Base-by-base conservation (phyloP, 1,139 yeast species). In the Casaregolazyma lundiana region DNA sequence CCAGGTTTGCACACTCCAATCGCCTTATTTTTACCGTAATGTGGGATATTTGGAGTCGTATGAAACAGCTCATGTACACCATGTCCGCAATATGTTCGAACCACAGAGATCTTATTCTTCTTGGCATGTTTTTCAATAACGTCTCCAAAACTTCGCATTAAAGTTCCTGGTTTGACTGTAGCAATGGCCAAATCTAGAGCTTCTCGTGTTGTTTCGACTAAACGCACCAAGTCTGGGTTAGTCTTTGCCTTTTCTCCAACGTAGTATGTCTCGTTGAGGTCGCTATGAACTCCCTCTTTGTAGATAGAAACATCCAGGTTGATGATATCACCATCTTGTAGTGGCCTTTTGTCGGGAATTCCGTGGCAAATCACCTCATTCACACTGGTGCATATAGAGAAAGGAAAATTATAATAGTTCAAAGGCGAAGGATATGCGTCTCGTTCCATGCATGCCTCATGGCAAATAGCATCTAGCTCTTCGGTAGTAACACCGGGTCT, bases 361-460 rank as follows among this genome's bases (percentile, higher is more conserved):
- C 99, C 99, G 66, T 92, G 99, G 65, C 99, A 92, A 52, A 92
- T 86, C 50, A 89, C 82, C 70, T 92, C 98, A 66, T 94, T 90
- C 37, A 94, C 81, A 5, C 97, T 88, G 1, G 97, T 88, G 69
- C 98, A 94, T 40, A 88, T 77, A 26, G 95, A 82, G 65, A 89
- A 90, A 35, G 98, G 97, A 70, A 81, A 94, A 66, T 88, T 86
- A 71, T 84, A 92, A 69, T 94, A 94, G 70, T 94, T 94, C 53
- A 92, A 73, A 3, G 99, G 96, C 13, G 96, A 87, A 20, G 99
- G 99, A 64, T 94, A 94, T 4, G 92, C 89, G 57, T 84, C 81
- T 66, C 97, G 77, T 66, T 87, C 88, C 62, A 90, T 72, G 55
- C 96, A 85, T 59, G 90, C 98, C 47, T 78, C 76, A 63, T 92